Evolutionary conservation across 345 rosid genomes (phyloP), one percentile per base, ranked within the genome.

Genomic region (Anacardium occidentale): DNA sequence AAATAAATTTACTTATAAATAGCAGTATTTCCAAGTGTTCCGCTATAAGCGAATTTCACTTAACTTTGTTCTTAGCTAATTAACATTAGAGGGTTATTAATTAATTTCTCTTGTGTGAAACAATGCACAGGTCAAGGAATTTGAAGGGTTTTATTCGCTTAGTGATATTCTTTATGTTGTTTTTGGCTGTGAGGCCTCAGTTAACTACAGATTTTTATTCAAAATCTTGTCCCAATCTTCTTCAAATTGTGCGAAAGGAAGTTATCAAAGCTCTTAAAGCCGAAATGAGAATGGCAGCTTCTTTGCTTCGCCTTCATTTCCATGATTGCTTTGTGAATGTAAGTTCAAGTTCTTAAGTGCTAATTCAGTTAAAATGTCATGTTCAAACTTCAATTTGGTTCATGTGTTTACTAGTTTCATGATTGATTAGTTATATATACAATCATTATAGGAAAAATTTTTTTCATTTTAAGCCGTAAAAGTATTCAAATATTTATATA

Each of bases 251-350:
- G 29, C 64, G 85, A 11, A 75, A 37, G 25, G 74, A 78, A 77
- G 88, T 90, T 66, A n/a, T 13, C 11, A 79, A 57, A 15, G 96
- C 93, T 47, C 48, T 88, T 59, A 87, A 71, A 67, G 66, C 73
- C n/a, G 96, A 91, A 67, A 84, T 6, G 20, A 79, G 90, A 47
- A 91, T 91, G 91, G 93, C 88, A 2, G 93, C 90, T 73, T 90
- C 96, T 40, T 79, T 90, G 74, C 65, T 81, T 22, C 84, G 90
- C 25, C 90, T 88, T 67, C 92, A 84, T 71, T 88, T 88, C 76
- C 90, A 90, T 24, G 96, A 90, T 75, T 90, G 96, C 73, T 90
- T 88, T 32, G 91, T 88, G 70, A 87, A 88, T 76, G 93, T 90
- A 69, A 50, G 91, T 75, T 20, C 69, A 21, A 15, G 24, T 15